Base-by-base conservation (phyloP, 768 basidiomycete species). In the Lentinula edodes region DNA sequence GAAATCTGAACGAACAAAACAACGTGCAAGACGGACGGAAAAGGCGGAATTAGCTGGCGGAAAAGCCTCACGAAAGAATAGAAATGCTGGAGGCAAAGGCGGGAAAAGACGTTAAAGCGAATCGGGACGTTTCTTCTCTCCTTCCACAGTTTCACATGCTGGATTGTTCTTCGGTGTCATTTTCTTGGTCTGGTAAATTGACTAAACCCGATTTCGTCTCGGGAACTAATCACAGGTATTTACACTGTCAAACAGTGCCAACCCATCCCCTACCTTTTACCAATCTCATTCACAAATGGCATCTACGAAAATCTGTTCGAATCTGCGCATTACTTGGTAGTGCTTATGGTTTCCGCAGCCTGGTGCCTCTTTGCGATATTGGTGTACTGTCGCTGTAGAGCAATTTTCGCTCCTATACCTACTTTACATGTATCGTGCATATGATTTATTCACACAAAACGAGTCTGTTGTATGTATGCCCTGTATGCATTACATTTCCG, bases 1-100 rank as follows among this genome's bases (percentile, higher is more conserved):
- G 63, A 83, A 80, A 63, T 74, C 76, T 52, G 84, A 90, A 59
- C 80, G 78, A 63, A 74, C 75, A 58, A 90, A 88, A 69, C 90
- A 93, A 70, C 77, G 75, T 45, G 79, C 76, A 46, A 79, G 89
- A 58, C 81, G 85, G 67, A 78, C 80, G 5, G 86, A 91, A 71
- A 91, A 91, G 71, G 89, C 88, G 12, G 85, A 84, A 65, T 72
- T 82, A 51, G 90, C 89, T 32, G 86, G 89, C 43, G 89, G 87
- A 32, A 89, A 82, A 68, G 77, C 78, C 9, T 73, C 78, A 18
- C 74, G 81, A 65, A 83, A 76, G 69, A 73, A 69, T 61, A 20
- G 15, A 9, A 43, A 62, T 35, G 9, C 36, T 41, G 6, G 60
- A 64, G 32, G 62, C 60, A 34, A 72, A 70, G 58, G 58, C 23